phyloP scores from a whole-genome alignment of 352 stramenopile species.

The Achlya hypogyna region DNA sequence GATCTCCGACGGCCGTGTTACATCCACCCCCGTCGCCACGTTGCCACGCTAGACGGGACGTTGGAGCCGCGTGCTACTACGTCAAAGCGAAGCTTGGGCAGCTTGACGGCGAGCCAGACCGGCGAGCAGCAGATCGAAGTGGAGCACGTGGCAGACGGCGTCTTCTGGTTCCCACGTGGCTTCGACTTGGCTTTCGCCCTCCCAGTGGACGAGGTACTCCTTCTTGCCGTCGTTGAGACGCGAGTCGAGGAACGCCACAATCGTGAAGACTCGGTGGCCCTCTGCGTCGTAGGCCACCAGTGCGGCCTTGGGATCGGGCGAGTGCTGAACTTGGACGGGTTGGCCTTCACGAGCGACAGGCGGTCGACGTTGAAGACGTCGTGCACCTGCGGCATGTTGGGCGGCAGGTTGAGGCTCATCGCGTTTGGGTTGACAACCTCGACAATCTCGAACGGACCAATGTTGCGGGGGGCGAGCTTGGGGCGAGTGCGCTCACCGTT shows the following conservation, averaged over 20 bases:
- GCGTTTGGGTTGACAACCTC: conserved; percentile 22
- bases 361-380: conserved; percentile 21
- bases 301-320: conserved; percentile 6
- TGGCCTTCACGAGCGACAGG: neutral
- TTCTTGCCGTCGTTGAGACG: conserved; percentile 19
- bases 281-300: conserved; percentile 5
- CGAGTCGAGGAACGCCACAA: conserved; percentile 12
- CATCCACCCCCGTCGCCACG: no score
- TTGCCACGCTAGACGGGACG: no score
- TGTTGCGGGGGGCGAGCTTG: conserved; percentile 14
- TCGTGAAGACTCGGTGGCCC: neutral
- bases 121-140: conserved; percentile 9
- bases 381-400: conserved; percentile 8
- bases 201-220: conserved; percentile 17
- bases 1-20: no score
- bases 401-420: conserved; percentile 16
- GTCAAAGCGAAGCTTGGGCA: no score
- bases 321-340: neutral
- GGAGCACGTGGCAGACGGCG: conserved; percentile 10
- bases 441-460: conserved; percentile 22
- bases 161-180: conserved; percentile 16
- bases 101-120: no score
- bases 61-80: no score
- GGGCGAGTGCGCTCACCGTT: no score
- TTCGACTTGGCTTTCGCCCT: conserved; percentile 3